Base-by-base conservation (phyloP, 306 rosid species). In the Prosopis cineraria region DNA sequence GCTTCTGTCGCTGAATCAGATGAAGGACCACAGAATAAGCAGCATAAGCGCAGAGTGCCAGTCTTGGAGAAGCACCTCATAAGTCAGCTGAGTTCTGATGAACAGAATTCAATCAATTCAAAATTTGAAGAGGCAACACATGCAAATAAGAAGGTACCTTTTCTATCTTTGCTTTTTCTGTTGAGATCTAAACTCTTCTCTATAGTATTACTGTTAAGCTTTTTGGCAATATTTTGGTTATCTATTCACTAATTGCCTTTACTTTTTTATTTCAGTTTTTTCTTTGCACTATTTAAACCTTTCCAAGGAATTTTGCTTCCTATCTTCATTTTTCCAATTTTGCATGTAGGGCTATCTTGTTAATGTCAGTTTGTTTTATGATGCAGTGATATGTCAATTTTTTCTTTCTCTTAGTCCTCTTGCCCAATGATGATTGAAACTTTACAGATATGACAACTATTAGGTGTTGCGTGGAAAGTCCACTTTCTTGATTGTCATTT, bases 81-180 rank as follows among this genome's bases (percentile, higher is more conserved):
- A 36, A 76, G 81, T 76, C 99, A 96, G 83, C 87, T 93, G 65
- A 90, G 98, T 88, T 88, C 91, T 41, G 98, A 89, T 73, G 98
- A 96, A 90, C 96, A 90, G 85, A 85, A 85, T 78, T 82, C 92
- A 16, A 88, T 93, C 48, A 90, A 84, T 79, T 78, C 83, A 55
- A 96, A 89, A 83, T 86, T 90, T 71, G 87, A 90, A 81, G 99
- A 96, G 60, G 99, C 96, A 34, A 79, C 94, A 34, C 97, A 91
- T 77, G 98, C 98, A 36, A 97, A 84, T 85, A 90, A 90, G 82
- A 96, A 89, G 98, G 99, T 76, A 75, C 62, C 68, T 83, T 47
- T 37, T 75, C 66, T 68, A 48, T 82, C 75, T 73, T 74, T 73
- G 62, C 45, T 76, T 72, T 72, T 80, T 59, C 64, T 56, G 50